Base-by-base conservation (phyloP, 2,329 filamentous ascomycete genomes). In the Anthostomella pinea region DNA sequence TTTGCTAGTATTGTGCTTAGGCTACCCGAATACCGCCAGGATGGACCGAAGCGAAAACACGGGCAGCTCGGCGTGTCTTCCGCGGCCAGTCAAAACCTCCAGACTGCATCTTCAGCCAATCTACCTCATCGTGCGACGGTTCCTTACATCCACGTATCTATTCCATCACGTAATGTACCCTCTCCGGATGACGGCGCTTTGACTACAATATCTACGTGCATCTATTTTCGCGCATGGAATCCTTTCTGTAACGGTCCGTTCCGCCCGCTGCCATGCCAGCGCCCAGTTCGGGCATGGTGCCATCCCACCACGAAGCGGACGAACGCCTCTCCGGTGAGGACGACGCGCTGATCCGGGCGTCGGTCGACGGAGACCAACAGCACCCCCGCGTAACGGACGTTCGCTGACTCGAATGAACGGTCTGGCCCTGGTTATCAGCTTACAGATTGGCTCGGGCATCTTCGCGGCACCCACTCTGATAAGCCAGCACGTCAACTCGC, bases 361-460 rank as follows among this genome's bases (percentile, higher is more conserved):
- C 40, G 15, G 32, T 23, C 15, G 36, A 14, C 17, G 18, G 30
- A 11, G 14, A 13, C 20, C 15, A 34, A 31, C 35, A 35, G 13
- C 28, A 22, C 17, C 27, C 8, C 33, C 7, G 20, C 46, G 34
- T 21, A 41, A 35, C 28, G 15, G 3, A 6, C 20, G 41, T 9
- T 38, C 39, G 13, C 37, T 57, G 20, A 58, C 50, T 14, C 39
- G 45, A 18, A 34, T 57, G 20, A 54, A 60, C 36, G 50, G 58
- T 33, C 59, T 73, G 39, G 63, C 65, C 15, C 57, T 71, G 11
- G 59, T 72, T n/a, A 60, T 72, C 38, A 60, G 66, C 24, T 53
- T 71, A 7, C 67, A 71, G 49, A 70, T 72, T 39, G 69, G 69
- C 6, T 66, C 64, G 8, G 69, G 69, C 7, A 69, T 73, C 23